Base-by-base conservation (phyloP, 2,329 filamentous ascomycete species). In the Calonectria honghensis region DNA sequence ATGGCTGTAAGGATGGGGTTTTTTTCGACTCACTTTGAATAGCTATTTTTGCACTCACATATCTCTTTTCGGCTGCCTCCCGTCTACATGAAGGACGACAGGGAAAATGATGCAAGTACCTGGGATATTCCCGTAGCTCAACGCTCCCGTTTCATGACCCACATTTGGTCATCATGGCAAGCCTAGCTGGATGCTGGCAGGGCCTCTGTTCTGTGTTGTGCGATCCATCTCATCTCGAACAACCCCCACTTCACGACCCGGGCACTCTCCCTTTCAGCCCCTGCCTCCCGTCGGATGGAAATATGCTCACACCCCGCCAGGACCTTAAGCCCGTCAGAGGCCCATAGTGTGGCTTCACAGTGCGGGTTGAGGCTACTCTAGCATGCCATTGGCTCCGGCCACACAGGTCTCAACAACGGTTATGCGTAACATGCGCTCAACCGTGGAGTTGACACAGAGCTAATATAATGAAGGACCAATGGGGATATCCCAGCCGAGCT, bases 391-490 rank as follows among this genome's bases (percentile, higher is more conserved):
- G 87, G 87, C 76, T 79, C 77, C 75, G 75, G 73, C 75, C 72
- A 82, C 81, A 79, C 80, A 84, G 83, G 82, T 79, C 82, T 86
- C 83, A 82, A 86, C 86, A 87, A 88, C 87, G 85, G 87, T 86
- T 87, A 89, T 89, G 88, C 87, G 85, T 86, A 88, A 86, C 87
- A 89, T 89, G 88, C 87, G 85, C 86, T 87, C 85, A 86, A 86
- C 86, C 87, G 87, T 85, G 83, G 84, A 85, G 83, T 86, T 83
- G 81, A 85, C 82, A 82, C 85, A 85, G 82, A 84, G 83, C 85
- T 85, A 85, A 86, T 84, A 85, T 87, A 82, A 83, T 82, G 80
- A 83, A 85, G 82, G 83, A 82, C 86, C 86, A 87, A 88, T 88
- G 80, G 84, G 82, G 79, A 82, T 82, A 81, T 84, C 82, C 84